Evolutionary conservation across 2,329 filamentous ascomycete genomes (phyloP).

Genomic region (Graphiopsis chlorocephala): DNA sequence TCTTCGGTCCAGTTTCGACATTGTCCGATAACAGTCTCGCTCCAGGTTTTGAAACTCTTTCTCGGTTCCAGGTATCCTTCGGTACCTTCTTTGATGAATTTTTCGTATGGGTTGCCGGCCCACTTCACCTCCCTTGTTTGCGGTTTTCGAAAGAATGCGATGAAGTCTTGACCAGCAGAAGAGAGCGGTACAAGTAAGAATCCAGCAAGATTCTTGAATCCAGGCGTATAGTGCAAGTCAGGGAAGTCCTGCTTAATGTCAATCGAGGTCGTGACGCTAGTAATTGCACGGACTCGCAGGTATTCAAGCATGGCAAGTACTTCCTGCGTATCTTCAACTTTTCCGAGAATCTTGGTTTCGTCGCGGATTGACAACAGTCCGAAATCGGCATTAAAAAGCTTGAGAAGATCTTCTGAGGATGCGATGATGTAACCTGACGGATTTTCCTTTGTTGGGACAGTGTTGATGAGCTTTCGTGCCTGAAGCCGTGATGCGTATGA

Average conservation of each 20-base stretch:
- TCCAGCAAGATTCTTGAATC: slow-evolving; percentile 75
- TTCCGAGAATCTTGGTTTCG: slow-evolving; percentile 84
- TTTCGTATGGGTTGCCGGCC: slow-evolving; percentile 85
- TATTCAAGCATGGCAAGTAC: slow-evolving; percentile 82
- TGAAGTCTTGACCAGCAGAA: slow-evolving; percentile 74
- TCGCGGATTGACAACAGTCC: slow-evolving; percentile 79
- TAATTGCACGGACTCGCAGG: slow-evolving; percentile 70
- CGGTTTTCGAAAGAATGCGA: slow-evolving; percentile 82
- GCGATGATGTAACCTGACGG: slow-evolving; percentile 88
- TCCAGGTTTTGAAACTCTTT: slow-evolving; percentile 77
- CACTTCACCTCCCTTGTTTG: slow-evolving; percentile 76
- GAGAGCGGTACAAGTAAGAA: slow-evolving; percentile 79
- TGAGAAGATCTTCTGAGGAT: slow-evolving; percentile 79
- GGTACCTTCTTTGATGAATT: slow-evolving; percentile 69
- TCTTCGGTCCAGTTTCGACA: slow-evolving; percentile 87
- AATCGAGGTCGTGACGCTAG: slow-evolving; percentile 73
- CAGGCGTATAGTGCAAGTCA: slow-evolving; percentile 74
- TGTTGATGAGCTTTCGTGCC: slow-evolving; percentile 84
- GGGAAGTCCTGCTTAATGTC: slow-evolving; percentile 76
- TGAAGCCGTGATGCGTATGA: slow-evolving; percentile 83
- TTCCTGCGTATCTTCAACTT: slow-evolving; percentile 74
- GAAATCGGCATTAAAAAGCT: slow-evolving; percentile 82
- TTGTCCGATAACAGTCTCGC: slow-evolving; percentile 75
- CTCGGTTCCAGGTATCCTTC: slow-evolving; percentile 72
- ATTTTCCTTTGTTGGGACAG: slow-evolving; percentile 73